These are phyloP conservation scores for Megacollybia platyphylla DNA, from an alignment of 1,284 basidiomycete genomes.

Conservation along the genomic window DNA sequence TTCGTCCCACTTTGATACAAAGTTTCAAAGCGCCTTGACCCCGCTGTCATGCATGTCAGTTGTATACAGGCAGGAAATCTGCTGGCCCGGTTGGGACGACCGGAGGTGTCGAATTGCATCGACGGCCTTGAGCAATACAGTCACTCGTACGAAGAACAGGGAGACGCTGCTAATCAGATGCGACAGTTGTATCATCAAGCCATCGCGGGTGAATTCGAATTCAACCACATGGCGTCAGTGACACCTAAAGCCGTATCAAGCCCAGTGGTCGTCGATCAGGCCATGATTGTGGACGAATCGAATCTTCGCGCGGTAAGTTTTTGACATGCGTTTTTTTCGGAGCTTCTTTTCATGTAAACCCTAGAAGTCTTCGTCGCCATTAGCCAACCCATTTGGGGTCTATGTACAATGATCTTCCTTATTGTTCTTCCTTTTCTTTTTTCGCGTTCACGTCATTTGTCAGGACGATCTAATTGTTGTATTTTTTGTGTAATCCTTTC, in stretches of 20 bases:
- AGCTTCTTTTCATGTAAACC: too few relatives aligned
- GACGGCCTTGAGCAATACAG: constrained; percentile 80
- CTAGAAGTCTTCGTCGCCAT: background rate
- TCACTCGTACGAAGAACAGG: constrained; percentile 75
- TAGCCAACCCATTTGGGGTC: background rate
- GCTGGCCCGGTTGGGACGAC: constrained; percentile 70
- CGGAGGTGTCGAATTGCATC: constrained; percentile 75
- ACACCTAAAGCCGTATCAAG: constrained; percentile 15
- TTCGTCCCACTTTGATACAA: constrained; percentile 2
- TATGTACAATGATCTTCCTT: background rate
- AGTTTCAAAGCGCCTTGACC: constrained; percentile 49
- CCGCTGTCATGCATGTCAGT: constrained; percentile 75
- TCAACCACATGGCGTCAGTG: constrained; percentile 40
- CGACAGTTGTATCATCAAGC: constrained; percentile 31
- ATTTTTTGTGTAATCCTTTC: background rate
- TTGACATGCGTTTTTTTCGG: background rate
- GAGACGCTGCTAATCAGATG: constrained; percentile 65
- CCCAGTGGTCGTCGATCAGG: constrained; percentile 11
- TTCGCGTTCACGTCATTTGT: background rate
- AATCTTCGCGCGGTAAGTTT: constrained; percentile 3
- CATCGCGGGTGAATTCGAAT: constrained; percentile 29
- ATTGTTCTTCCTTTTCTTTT: background rate
- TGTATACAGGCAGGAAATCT: constrained; percentile 74
- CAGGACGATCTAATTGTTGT: background rate
- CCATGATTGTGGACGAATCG: constrained; percentile 11